Conservation (phyloP, 225 moss, liverwort and hornwort species). For the Ulota crispa region DNA sequence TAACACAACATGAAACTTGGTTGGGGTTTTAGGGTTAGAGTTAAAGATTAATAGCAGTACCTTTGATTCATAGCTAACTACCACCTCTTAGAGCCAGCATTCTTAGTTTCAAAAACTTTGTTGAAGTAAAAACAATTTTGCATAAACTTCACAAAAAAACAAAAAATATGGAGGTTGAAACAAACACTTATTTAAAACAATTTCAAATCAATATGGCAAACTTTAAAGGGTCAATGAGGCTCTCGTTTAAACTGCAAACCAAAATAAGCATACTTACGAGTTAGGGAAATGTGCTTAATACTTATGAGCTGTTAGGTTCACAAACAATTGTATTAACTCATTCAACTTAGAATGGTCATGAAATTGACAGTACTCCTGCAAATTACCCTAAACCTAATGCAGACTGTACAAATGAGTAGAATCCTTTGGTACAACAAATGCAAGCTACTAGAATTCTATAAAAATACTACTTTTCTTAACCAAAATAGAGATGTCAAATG, state of each 20-base stretch:
- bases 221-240: conserved; percentile 59
- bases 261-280: not conserved
- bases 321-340: not conserved
- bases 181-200: conserved; percentile 67
- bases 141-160: not conserved
- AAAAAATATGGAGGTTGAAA: not conserved
- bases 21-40: not conserved
- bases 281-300: conserved; percentile 1
- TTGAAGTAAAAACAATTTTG: not conserved
- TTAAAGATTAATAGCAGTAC: not conserved
- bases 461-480: too few relatives aligned
- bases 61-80: conserved; percentile 14
- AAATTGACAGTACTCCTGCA: not conserved
- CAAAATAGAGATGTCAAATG: too few relatives aligned
- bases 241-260: conserved; percentile 74
- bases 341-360: not conserved
- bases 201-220: conserved; percentile 80
- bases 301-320: not conserved
- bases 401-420: too few relatives aligned
- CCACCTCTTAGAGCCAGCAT: not conserved
- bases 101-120: not conserved
- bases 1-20: too few relatives aligned
- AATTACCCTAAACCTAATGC: not conserved
- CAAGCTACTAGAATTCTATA: too few relatives aligned
- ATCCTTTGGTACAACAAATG: too few relatives aligned